Conservation (phyloP, 2,329 filamentous ascomycete genomes). For the Fusarium agapanthi region DNA sequence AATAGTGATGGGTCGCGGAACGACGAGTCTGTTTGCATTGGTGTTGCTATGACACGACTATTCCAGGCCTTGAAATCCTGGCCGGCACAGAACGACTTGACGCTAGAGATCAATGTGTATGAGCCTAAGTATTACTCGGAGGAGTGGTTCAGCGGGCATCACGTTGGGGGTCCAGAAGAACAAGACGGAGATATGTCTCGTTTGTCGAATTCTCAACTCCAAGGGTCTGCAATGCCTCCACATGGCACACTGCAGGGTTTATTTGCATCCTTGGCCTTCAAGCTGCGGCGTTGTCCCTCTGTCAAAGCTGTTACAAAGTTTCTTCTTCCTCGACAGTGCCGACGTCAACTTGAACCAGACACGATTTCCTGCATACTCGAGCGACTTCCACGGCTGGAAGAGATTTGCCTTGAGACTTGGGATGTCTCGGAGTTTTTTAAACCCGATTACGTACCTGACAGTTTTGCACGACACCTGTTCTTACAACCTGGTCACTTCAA, state of each 20-base stretch:
- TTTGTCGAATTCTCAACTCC: not conserved
- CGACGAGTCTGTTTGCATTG: not conserved
- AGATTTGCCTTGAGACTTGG: not conserved
- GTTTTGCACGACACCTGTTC: not conserved
- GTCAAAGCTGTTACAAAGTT: not conserved
- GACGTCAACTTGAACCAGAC: not conserved
- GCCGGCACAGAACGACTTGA: not conserved
- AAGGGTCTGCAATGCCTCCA: not conserved
- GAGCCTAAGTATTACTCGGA: not conserved
- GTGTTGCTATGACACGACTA: not conserved
- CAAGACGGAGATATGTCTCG: not conserved
- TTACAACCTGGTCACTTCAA: not conserved
- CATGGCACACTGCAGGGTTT: not conserved
- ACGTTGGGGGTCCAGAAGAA: not conserved
- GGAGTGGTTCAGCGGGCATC: not conserved
- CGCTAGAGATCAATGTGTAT: not conserved
- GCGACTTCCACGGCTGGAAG: not conserved
- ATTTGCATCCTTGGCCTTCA: not conserved
- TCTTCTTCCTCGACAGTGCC: not conserved
- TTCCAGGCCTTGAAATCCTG: not conserved
- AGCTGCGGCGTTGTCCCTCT: not conserved
- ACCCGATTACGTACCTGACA: fast-evolving
- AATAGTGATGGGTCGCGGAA: not conserved
- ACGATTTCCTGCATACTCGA: not conserved
- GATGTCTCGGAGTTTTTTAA: not conserved